phyloP scores from a whole-genome alignment of 306 rosid genomes.

The Echinosophora koreensis region DNA sequence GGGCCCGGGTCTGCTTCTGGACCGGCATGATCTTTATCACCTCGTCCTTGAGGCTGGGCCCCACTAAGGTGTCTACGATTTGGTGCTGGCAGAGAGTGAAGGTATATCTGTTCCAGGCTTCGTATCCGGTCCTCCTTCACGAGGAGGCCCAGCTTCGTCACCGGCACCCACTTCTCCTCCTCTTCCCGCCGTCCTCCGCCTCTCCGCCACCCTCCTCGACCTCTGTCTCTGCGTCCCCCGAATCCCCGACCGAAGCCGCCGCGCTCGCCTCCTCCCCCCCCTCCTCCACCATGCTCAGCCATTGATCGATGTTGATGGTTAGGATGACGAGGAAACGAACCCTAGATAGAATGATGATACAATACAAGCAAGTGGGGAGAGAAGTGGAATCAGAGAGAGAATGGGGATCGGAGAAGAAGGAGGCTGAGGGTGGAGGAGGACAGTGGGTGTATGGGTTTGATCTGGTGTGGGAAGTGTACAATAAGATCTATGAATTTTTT shows the following conservation, averaged over 20 bases:
- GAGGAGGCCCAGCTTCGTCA: slow-evolving; percentile 45
- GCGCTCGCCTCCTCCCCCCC: slow-evolving; percentile 49
- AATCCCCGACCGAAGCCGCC: slow-evolving; percentile 49
- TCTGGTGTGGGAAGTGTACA: too few relatives aligned
- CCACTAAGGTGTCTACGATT: slow-evolving; percentile 39
- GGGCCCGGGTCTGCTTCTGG: slow-evolving; percentile 52
- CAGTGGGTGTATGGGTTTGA: too few relatives aligned
- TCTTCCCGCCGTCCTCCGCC: slow-evolving; percentile 45
- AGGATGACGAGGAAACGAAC: too few relatives aligned
- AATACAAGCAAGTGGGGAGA: too few relatives aligned
- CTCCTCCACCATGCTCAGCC: slow-evolving; percentile 51
- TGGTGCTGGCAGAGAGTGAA: slow-evolving; percentile 50
- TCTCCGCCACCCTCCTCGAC: slow-evolving; percentile 31
- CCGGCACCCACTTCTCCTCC: slow-evolving; percentile 52
- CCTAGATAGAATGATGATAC: too few relatives aligned
- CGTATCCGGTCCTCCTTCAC: slow-evolving; percentile 40
- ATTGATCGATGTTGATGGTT: slow-evolving; percentile 18
- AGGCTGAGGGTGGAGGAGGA: too few relatives aligned
- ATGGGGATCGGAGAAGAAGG: too few relatives aligned
- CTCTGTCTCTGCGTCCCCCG: slow-evolving; percentile 39
- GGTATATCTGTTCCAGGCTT: slow-evolving; percentile 46
- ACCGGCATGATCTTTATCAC: slow-evolving; percentile 57
- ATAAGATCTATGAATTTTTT: too few relatives aligned
- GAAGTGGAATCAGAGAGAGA: too few relatives aligned
- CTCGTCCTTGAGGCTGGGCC: slow-evolving; percentile 47